These are phyloP conservation scores for Apiospora rasikravindrae DNA, from an alignment of 2,329 filamentous ascomycete genomes.

Conservation along the genomic window DNA sequence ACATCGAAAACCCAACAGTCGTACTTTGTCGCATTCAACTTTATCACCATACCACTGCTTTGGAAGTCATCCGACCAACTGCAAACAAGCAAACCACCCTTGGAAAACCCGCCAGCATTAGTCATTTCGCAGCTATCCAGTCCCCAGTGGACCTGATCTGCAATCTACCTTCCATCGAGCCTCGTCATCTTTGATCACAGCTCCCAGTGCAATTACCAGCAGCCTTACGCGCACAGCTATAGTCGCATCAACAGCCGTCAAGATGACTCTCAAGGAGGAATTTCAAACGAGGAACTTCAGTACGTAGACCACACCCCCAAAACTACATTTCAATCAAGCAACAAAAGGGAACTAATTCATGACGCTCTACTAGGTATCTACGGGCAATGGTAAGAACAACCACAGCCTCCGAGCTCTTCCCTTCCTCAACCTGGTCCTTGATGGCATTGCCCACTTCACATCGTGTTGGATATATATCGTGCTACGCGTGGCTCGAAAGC, in stretches of 20 bases:
- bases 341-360: conserved; percentile 41
- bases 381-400: conserved; percentile 70
- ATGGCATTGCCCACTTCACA: background rate
- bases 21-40: conserved; percentile 16
- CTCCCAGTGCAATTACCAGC: conserved; percentile 5
- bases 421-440: background rate
- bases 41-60: background rate
- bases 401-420: conserved; percentile 18
- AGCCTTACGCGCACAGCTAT: background rate
- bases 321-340: conserved; percentile 24
- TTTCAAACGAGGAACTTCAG: conserved; percentile 77
- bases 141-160: conserved; percentile 14
- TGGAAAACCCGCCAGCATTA: background rate
- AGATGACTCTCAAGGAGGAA: conserved; percentile 74
- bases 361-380: conserved; percentile 64
- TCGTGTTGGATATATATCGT: background rate
- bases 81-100: conserved; percentile 6
- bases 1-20: conserved; percentile 3
- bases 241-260: conserved; percentile 41
- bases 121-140: conserved; percentile 1
- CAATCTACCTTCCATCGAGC: conserved; percentile 7
- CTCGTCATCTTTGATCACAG: conserved; percentile 5
- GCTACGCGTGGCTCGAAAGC: background rate
- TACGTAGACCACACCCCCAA: conserved; percentile 48
- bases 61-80: background rate